These are phyloP conservation scores for Trichosporon sp. DNA, from an alignment of 1,284 basidiomycete genomes.

Conservation along the genomic window DNA sequence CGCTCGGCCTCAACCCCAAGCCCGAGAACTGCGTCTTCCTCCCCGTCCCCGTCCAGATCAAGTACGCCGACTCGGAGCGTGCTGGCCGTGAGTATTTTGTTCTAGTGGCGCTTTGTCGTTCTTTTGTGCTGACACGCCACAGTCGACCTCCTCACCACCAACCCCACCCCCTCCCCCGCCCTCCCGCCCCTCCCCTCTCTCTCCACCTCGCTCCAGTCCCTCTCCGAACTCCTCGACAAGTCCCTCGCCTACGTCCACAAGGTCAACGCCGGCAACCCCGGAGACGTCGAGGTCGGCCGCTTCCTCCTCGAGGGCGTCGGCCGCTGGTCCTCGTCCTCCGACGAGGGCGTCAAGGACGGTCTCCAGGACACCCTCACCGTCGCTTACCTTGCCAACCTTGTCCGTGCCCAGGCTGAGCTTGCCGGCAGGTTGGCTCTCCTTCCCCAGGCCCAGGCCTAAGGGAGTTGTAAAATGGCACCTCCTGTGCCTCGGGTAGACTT, in stretches of 20 bases:
- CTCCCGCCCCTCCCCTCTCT: constrained; percentile 42
- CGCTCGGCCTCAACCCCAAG: constrained; percentile 70
- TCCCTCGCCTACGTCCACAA: constrained; percentile 81
- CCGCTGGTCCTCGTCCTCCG: constrained; percentile 56
- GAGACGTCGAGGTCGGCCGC: constrained; percentile 81
- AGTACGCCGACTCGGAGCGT: constrained; percentile 74
- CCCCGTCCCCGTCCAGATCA: constrained; percentile 75
- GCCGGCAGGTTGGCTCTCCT: constrained; percentile 82
- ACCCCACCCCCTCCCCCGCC: constrained; percentile 39
- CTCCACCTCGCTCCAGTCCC: constrained; percentile 49
- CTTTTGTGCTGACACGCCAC: constrained; percentile 13
- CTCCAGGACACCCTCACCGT: constrained; percentile 85
- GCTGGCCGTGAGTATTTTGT: constrained; percentile 65
- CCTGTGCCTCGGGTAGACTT: background rate
- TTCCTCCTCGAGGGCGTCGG: constrained; percentile 90
- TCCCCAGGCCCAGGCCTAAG: constrained; percentile 30
- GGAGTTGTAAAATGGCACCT: constrained; percentile 2
- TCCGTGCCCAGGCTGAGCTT: constrained; percentile 90
- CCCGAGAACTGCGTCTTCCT: constrained; percentile 88
- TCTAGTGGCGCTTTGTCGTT: background rate
- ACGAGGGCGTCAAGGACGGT: constrained; percentile 46
- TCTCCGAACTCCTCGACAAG: constrained; percentile 51
- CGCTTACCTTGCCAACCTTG: constrained; percentile 89
- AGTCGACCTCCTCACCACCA: constrained; percentile 70
- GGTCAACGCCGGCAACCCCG: constrained; percentile 72